Conservation (phyloP, 2,329 filamentous ascomycete genomes). For the Hymenoscyphus albidus region DNA sequence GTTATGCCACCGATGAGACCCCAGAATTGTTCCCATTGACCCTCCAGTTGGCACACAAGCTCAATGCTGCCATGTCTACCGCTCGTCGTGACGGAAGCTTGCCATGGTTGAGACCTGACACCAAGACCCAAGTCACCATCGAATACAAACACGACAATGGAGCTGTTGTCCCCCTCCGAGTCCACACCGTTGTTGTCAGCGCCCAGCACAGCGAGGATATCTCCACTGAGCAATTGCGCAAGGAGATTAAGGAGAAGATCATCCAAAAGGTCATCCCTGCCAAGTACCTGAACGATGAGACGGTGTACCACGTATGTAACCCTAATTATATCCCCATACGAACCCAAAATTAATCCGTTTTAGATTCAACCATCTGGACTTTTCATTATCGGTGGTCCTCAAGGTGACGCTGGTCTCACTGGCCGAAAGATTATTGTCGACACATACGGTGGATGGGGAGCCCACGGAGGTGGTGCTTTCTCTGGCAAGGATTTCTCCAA, state of each 20-base stretch:
- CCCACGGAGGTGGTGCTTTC: slow-evolving; percentile 99
- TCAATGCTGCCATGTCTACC: slow-evolving; percentile 90
- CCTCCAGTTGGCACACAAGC: slow-evolving; percentile 90
- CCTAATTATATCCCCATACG: background rate
- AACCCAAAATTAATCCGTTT: slow-evolving; percentile 17
- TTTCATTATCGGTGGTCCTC: slow-evolving; percentile 98
- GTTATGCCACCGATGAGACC: slow-evolving; percentile 98
- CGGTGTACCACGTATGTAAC: slow-evolving; percentile 81
- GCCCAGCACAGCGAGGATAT: slow-evolving; percentile 90
- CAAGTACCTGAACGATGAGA: slow-evolving; percentile 87
- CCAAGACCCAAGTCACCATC: slow-evolving; percentile 98
- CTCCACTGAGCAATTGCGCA: slow-evolving; percentile 85
- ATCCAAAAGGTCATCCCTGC: slow-evolving; percentile 91
- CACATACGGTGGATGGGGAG: slow-evolving; percentile 99
- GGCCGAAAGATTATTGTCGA: slow-evolving; percentile 98
- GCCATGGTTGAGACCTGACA: slow-evolving; percentile 95
- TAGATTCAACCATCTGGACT: slow-evolving; percentile 93
- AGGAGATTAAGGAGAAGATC: slow-evolving; percentile 96
- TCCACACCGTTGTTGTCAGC: slow-evolving; percentile 95
- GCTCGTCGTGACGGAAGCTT: slow-evolving; percentile 83
- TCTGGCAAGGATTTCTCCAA: slow-evolving; percentile 99
- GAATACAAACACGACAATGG: slow-evolving; percentile 97
- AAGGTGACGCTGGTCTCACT: slow-evolving; percentile 97
- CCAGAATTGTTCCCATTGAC: slow-evolving; percentile 95
- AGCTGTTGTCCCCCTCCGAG: slow-evolving; percentile 85